Conservation (phyloP, 352 stramenopile genomes). For the Phytopythium montanum region DNA sequence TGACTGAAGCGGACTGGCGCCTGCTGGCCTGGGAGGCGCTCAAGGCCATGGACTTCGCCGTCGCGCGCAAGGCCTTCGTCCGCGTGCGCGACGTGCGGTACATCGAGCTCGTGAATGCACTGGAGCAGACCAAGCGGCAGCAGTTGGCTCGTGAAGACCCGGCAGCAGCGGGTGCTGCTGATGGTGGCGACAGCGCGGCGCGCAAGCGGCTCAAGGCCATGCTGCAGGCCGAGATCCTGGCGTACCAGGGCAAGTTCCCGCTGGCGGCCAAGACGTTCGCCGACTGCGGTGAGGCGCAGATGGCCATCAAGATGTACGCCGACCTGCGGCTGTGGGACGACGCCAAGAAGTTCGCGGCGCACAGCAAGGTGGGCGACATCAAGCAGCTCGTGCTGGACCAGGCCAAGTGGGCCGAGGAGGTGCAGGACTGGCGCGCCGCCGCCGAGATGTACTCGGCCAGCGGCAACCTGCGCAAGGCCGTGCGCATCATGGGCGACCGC, state of each 20-base stretch:
- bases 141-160: constrained; percentile 33
- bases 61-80: constrained; percentile 86
- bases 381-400: constrained; percentile 88
- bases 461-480: constrained; percentile 74
- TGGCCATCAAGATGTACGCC: constrained; percentile 93
- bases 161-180: too few relatives aligned
- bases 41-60: constrained; percentile 75
- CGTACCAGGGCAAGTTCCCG: constrained; percentile 90
- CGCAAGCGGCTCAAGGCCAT: constrained; percentile 57
- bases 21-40: constrained; percentile 86
- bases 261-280: constrained; percentile 89
- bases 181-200: constrained; percentile 26
- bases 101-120: constrained; percentile 87
- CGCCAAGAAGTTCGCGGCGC: constrained; percentile 88
- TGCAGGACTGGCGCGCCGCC: constrained; percentile 89
- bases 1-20: constrained; percentile 91
- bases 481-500: constrained; percentile 85
- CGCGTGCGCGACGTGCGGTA: constrained; percentile 90
- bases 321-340: constrained; percentile 93
- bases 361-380: constrained; percentile 78
- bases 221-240: constrained; percentile 90
- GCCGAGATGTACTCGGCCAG: constrained; percentile 91
- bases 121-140: constrained; percentile 76
- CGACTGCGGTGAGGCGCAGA: constrained; percentile 72
- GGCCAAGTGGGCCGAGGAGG: constrained; percentile 91